phyloP scores from a whole-genome alignment of 1,284 basidiomycete species.

The Cryptococcus sp. region DNA sequence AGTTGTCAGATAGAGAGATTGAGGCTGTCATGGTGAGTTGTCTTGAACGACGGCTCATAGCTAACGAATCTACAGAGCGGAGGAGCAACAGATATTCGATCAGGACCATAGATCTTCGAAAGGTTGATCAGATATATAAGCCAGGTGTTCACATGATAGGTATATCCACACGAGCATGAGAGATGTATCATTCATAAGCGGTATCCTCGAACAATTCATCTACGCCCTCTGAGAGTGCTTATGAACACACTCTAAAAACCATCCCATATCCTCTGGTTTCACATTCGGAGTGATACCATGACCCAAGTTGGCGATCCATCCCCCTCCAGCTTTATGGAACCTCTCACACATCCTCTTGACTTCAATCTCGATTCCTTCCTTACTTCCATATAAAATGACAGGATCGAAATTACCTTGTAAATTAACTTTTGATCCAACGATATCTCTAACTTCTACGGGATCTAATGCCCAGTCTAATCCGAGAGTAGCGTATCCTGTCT shows the following conservation, averaged over 20 bases:
- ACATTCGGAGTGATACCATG: conserved; percentile 98
- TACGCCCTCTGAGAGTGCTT: conserved; percentile 56
- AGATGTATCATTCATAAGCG: no score
- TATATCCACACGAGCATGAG: no score
- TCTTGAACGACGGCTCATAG: not conserved
- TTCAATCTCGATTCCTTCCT: conserved; percentile 77
- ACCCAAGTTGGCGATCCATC: conserved; percentile 94
- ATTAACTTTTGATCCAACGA: conserved; percentile 61
- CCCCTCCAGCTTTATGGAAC: conserved; percentile 61
- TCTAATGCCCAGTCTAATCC: conserved; percentile 86
- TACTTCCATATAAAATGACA: conserved; percentile 77
- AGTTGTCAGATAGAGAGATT: conserved; percentile 66
- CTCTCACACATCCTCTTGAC: conserved; percentile 76
- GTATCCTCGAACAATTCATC: no score
- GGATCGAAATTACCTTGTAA: conserved; percentile 97
- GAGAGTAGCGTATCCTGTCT: conserved; percentile 74
- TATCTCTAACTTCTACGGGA: conserved; percentile 61
- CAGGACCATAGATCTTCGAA: conserved; percentile 17
- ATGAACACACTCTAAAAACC: conserved; percentile 86
- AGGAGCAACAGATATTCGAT: conserved; percentile 54
- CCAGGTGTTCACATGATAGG: no score
- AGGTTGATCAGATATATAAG: not conserved
- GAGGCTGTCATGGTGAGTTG: conserved; percentile 68
- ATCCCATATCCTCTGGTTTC: conserved; percentile 80
- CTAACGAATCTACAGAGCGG: conserved; percentile 56